Evolutionary conservation across 2,329 filamentous ascomycete species (phyloP), one percentile per base, ranked within the genome.

Genomic region (Cordyceps tenuipes): DNA sequence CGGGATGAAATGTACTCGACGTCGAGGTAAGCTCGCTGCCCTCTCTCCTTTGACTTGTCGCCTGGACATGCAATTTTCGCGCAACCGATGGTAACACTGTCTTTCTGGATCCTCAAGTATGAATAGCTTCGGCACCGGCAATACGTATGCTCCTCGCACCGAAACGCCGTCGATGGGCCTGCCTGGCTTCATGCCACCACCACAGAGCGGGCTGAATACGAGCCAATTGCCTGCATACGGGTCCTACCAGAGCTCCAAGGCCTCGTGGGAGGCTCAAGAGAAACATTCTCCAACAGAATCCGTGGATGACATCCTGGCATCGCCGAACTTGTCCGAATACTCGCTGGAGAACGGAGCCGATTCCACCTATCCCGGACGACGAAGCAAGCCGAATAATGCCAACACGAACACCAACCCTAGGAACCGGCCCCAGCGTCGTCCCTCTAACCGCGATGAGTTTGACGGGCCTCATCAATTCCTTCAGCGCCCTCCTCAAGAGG

Each of bases 391-490:
- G 5, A 61, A 52, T 47, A 61, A 31, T 47, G 29, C 57, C 13
- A 53, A 48, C 29, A 49, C 57, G 13, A 54, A 26, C 13, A 31
- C 49, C 12, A 73, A 72, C 53, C 74, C 76, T 55, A 82, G 82
- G 67, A 72, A 74, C 56, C 76, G 79, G 46, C 75, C 81, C 17
- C 86, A 89, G 69, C 81, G 88, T 66, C 82, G 88, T 34, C 85
- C 89, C 29, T 90, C 88, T 47, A 92, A 92, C 75, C 82, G 90
- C 62, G 90, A 95, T 77, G 90, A 94, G 73, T 95, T 95, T 73
- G 90, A 94, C 73, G 90, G 90, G 3, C 90, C 90, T 9, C 88
- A 91, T 66, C 90, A 95, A 71, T 87, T 91, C 65, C 78, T 95
- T 64, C 85, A 89, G 64, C 83, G 85, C 50, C 90, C 89, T 44